phyloP scores from a whole-genome alignment of 768 basidiomycete genomes.

The Lyophyllum atratum region DNA sequence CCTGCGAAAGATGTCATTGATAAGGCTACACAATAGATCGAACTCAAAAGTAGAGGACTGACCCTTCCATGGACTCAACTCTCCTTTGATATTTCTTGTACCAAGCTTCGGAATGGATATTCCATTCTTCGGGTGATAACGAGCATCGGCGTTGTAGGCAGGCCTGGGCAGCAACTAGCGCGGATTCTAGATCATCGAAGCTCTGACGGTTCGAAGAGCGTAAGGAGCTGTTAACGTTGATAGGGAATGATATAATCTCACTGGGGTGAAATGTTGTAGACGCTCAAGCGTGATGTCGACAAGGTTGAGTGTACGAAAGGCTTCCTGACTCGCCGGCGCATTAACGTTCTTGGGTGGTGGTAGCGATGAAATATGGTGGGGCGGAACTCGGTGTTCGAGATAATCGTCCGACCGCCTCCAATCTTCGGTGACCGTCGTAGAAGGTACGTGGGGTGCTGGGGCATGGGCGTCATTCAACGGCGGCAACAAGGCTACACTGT shows the following conservation, averaged over 20 bases:
- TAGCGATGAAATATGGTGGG: neutral
- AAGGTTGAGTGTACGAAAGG: neutral
- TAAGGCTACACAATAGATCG: neutral
- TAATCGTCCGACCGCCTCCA: neutral
- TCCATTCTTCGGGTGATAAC: neutral
- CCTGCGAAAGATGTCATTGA: neutral
- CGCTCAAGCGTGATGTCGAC: neutral
- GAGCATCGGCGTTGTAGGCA: conserved; percentile 1
- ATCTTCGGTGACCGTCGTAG: neutral
- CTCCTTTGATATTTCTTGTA: neutral
- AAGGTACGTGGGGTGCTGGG: neutral
- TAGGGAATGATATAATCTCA: neutral
- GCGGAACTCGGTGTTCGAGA: neutral
- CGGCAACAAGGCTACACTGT: neutral
- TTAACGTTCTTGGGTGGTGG: neutral
- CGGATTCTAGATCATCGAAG: neutral
- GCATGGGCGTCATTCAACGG: neutral
- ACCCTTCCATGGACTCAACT: neutral
- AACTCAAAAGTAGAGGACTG: neutral
- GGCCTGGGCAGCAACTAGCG: neutral
- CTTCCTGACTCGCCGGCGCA: neutral
- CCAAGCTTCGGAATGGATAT: conserved; percentile 1
- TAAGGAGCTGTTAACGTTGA: neutral
- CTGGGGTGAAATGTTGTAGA: neutral
- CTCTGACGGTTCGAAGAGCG: neutral